Conservation (phyloP, 108 stramenopile species). For the Skeletonema costatum region DNA sequence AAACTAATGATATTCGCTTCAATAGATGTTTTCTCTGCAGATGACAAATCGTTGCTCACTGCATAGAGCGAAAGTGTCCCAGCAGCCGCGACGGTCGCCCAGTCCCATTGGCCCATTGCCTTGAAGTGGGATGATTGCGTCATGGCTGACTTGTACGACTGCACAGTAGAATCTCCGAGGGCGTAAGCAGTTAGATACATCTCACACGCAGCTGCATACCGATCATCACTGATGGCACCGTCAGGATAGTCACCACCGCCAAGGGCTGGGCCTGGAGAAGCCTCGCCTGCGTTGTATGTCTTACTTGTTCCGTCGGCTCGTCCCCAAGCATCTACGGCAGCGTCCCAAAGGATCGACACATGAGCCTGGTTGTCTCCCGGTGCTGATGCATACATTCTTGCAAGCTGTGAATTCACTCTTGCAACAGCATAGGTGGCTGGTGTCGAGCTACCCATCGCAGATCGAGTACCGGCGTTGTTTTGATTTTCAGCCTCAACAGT, state of each 20-base stretch:
- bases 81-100: constrained; percentile 24
- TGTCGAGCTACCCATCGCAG: constrained; percentile 34
- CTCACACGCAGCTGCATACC: constrained; percentile 29
- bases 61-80: constrained; percentile 38
- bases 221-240: constrained; percentile 17
- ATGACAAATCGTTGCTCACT: constrained; percentile 17
- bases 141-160: constrained; percentile 19
- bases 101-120: constrained; percentile 25
- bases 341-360: constrained; percentile 10
- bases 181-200: constrained; percentile 38
- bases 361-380: constrained; percentile 8
- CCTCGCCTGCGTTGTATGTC: constrained; percentile 24
- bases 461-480: background rate
- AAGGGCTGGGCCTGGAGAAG: constrained; percentile 25
- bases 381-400: constrained; percentile 18
- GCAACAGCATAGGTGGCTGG: constrained; percentile 34
- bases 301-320: constrained; percentile 27
- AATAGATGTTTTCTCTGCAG: constrained; percentile 14
- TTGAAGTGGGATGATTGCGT: constrained; percentile 11
- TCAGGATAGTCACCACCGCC: constrained; percentile 37
- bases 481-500: constrained; percentile 22
- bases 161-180: constrained; percentile 4
- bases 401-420: constrained; percentile 34
- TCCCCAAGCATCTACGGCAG: constrained; percentile 24
- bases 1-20: constrained; percentile 23